Evolutionary conservation across 768 basidiomycete species (phyloP), one percentile per base, ranked within the genome.

Genomic region (Boletus sp.): DNA sequence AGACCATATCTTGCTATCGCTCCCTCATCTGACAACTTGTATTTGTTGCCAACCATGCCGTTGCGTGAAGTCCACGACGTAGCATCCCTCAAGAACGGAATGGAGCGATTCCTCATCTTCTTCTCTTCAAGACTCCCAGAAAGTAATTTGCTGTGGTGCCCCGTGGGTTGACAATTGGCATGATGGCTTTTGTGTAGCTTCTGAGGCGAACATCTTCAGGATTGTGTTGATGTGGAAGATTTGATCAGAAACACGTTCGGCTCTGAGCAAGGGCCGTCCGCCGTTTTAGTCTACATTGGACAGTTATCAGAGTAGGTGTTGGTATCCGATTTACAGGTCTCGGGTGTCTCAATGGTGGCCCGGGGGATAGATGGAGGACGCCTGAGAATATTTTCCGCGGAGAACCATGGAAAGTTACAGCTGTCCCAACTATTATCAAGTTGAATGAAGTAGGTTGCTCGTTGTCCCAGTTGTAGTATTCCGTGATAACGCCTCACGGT

Each of bases 371-470:
- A 65, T 92, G 89, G 90, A 91, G 83, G 72, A 65, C 76, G 1
- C 71, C 78, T 7, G 68, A 74, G 14, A 88, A 88, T 60, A 62
- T 76, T 3, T 88, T 83, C 65, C 83, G 88, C 54, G 77, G 77
- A 51, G 79, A 75, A 15, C 86, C 87, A 5, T 90, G 87, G 84
- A 76, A 80, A 5, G 65, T 91, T 47, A 70, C 67, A 17, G 73
- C 71, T 28, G 76, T 92, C 29, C 90, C 90, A 14, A 90, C 90
- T 7, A 80, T 92, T 54, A 76, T 91, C 47, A 83, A 78, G 62
- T 51, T 85, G 20, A 67, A 76, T 61, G 76, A 86, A 61, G 89
- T 89, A 65, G 60, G 82, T 75, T 15, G 36, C 35, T 50, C 50
- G 51, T 36, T 33, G 62, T 58, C 42, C 51, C 53, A 9, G n/a